Evolutionary conservation across 345 rosid genomes (phyloP), one percentile per base, ranked within the genome.

Genomic region (Lepidium aucheri): DNA sequence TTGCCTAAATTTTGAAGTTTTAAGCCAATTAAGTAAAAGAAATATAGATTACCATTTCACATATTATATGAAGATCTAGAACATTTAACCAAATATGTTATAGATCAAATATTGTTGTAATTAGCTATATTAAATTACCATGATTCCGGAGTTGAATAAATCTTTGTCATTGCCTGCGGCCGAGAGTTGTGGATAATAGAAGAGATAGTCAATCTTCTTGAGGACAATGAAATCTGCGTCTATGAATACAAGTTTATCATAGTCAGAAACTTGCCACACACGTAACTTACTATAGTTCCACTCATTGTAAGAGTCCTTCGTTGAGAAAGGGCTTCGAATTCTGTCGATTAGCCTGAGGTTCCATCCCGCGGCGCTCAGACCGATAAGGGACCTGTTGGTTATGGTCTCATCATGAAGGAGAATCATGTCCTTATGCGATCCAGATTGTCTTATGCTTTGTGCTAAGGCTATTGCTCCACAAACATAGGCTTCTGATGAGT

Each of bases 231-330:
- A 14, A 56, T 90, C 96, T 0, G 97, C 73, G 41, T 93, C 97
- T 34, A 90, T 80, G 74, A 93, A 93, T 3, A 93, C 76, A 6
- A 90, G 42, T 63, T 84, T 90, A 40, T 85, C 85, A 7, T 85
- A 88, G 3, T 81, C 79, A 1, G 34, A 47, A 17, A 90, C 72
- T 57, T 85, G 76, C 98, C 97, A 93, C 4, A 93, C 53, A 7
- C 96, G 76, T 7, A 93, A 82, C 67, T 93, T 93, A 84, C 88
- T 86, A n/a, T 88, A 90, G 64, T 90, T 93, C 94, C 97, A 93
- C 35, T 90, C 96, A 43, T 93, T 90, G 77, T 93, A 90, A 5
- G 97, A 53, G 10, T 42, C 80, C 39, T 69, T 77, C 7, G 9
- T 14, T 1, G 98, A 67, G 10, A 74, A 81, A 6, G 96, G 97